These are phyloP conservation scores for Didymella pomorum DNA, from an alignment of 2,329 filamentous ascomycete genomes.

Conservation along the genomic window DNA sequence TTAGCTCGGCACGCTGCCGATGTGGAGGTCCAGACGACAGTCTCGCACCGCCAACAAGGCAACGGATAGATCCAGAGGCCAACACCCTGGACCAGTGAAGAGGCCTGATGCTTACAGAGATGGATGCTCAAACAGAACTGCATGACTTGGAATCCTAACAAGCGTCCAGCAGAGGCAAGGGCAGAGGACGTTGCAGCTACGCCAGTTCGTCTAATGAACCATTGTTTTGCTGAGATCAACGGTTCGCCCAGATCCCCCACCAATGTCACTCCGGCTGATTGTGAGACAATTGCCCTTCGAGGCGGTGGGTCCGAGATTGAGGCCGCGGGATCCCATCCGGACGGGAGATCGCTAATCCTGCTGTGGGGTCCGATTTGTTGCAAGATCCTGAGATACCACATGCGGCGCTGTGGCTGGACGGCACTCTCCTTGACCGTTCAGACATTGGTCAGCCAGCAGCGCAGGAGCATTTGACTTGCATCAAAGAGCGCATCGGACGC, in stretches of 20 bases:
- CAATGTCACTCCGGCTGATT: conserved; percentile 17
- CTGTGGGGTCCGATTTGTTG: conserved; percentile 11
- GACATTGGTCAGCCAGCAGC: background rate
- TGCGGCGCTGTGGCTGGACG: conserved; percentile 11
- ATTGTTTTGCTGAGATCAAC: conserved; percentile 3
- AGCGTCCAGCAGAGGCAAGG: background rate
- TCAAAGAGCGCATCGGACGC: background rate
- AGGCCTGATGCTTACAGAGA: conserved; percentile 3
- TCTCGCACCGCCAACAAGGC: conserved; percentile 6
- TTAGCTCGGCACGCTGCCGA: conserved; percentile 13
- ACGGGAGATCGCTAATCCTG: conserved; percentile 25
- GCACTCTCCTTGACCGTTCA: background rate
- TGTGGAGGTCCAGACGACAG: conserved; percentile 16
- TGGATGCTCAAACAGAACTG: background rate
- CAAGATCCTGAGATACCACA: conserved; percentile 12
- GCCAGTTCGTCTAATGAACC: background rate
- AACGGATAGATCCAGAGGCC: background rate
- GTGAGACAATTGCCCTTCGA: conserved; percentile 18
- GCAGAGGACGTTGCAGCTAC: background rate
- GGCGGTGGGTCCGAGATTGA: conserved; percentile 22
- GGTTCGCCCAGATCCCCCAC: conserved; percentile 2
- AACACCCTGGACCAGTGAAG: background rate
- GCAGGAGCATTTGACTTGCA: conserved; percentile 1
- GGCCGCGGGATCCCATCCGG: conserved; percentile 23
- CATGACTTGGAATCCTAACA: background rate